These are phyloP conservation scores for Wilhelminamyces savonicus DNA, from an alignment of 805 yeast genomes.

Conservation along the genomic window DNA sequence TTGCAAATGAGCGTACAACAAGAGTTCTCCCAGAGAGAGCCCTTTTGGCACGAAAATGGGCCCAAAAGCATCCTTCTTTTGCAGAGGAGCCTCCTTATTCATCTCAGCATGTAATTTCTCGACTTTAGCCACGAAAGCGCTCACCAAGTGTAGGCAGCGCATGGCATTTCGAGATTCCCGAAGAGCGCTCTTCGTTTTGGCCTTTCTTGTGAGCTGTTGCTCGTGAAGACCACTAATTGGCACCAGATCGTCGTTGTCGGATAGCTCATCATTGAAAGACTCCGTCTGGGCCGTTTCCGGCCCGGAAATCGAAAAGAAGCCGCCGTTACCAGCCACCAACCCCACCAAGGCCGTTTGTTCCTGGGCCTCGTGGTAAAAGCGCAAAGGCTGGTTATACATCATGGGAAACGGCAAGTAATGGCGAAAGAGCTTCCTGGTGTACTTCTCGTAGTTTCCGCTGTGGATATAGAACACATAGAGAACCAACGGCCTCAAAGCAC, in stretches of 20 bases:
- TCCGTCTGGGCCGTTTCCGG: conserved; percentile 23
- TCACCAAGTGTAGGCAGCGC: too few relatives aligned
- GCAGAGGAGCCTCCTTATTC: too few relatives aligned
- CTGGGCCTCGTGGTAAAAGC: conserved; percentile 32
- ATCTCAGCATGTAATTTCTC: too few relatives aligned
- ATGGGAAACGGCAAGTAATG: conserved; percentile 61
- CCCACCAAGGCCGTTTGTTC: conserved; percentile 27
- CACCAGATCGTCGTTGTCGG: conserved; percentile 8
- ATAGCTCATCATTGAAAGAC: conserved; percentile 13
- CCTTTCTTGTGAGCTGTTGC: conserved; percentile 24
- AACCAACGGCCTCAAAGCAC: conserved; percentile 38
- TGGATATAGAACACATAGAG: conserved; percentile 54
- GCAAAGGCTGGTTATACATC: conserved; percentile 64
- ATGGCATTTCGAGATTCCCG: too few relatives aligned
- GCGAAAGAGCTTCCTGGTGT: conserved; percentile 50
- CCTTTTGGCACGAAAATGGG: too few relatives aligned
- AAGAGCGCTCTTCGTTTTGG: conserved; percentile 22
- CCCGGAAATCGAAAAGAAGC: conserved; percentile 23
- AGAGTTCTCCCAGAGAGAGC: too few relatives aligned
- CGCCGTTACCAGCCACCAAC: conserved; percentile 16
- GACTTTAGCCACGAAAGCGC: too few relatives aligned
- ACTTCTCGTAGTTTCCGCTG: conserved; percentile 51
- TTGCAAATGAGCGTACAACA: too few relatives aligned
- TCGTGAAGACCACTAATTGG: conserved; percentile 36
- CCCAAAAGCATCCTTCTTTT: too few relatives aligned